Evolutionary conservation across 2,329 filamentous ascomycete species (phyloP), one percentile per base, ranked within the genome.

Genomic region (Fusarium staphyleae): DNA sequence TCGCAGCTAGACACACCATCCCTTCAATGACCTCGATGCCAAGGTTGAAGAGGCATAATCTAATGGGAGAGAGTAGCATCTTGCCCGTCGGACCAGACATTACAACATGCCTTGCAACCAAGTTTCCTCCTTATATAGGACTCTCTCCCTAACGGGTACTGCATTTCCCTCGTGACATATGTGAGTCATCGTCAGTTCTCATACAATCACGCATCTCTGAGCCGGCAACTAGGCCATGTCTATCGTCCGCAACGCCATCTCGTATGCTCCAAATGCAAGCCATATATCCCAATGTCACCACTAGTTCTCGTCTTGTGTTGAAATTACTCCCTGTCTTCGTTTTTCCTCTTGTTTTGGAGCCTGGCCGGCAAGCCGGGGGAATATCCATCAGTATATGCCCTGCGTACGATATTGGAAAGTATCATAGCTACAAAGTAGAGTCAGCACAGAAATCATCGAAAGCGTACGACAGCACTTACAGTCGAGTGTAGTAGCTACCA

Each of bases 321-420:
- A 48, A 59, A 50, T 46, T 36, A 35, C 18, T 41, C 13, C 44
- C 52, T 57, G 37, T 33, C 42, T 41, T 18, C 22, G 15, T 35
- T 43, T 55, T 9, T 29, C 29, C 49, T 32, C 30, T 44, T 30
- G 28, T 55, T 33, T 33, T 26, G 24, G 24, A 30, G 19, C n/a
- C 34, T 30, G 15, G 33, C 34, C 33, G 24, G 29, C 28, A 28
- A 45, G 37, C 33, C 18, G 44, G 37, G 14, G 18, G 44, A 48
- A 41, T 11, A 36, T 18, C n/a, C 48, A 46, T 61, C 83, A 93
- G 74, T 93, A 93, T 74, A 93, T 93, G 64, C 90, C 90, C 75
- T 93, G 90, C 29, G 90, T 93, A 69, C 90, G 85, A 76, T 93
- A 93, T 77, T 93, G 90, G 77, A 92, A 93, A 57, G 89, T 91